Conservation (phyloP, 2,329 filamentous ascomycete genomes). For the Pestalotiopsis sp. region DNA sequence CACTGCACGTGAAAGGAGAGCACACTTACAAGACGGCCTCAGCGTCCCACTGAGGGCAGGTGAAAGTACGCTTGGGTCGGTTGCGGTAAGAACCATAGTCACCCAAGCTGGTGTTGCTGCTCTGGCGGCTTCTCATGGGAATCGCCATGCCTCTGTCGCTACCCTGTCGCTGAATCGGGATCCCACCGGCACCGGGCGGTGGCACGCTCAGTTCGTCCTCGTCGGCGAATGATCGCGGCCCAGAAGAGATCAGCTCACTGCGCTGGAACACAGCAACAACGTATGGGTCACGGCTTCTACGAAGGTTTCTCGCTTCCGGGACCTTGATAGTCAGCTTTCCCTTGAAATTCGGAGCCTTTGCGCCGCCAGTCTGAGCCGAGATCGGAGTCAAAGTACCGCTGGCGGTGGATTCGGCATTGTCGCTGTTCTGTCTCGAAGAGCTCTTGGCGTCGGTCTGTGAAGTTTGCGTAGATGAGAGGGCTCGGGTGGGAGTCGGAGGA, state of each 20-base stretch:
- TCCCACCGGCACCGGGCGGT: constrained; percentile 56
- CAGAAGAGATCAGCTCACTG: constrained; percentile 92
- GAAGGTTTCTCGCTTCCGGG: constrained; percentile 78
- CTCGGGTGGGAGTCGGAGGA: constrained; percentile 85
- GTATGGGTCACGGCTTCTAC: constrained; percentile 86
- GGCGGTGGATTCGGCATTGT: constrained; percentile 40
- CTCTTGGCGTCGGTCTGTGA: constrained; percentile 49
- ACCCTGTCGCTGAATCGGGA: constrained; percentile 69
- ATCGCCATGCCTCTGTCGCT: constrained; percentile 93
- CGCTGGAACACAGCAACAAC: constrained; percentile 96
- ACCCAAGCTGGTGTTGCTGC: constrained; percentile 85
- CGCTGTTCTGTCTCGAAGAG: constrained; percentile 34
- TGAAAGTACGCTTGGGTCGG: constrained; percentile 62
- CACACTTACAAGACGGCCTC: constrained; percentile 85
- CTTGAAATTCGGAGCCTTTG: constrained; percentile 72
- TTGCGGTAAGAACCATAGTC: constrained; percentile 66
- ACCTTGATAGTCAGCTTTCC: constrained; percentile 92
- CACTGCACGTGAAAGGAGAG: constrained; percentile 23
- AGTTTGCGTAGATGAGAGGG: constrained; percentile 69
- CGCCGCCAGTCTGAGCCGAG: constrained; percentile 45
- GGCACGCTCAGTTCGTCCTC: constrained; percentile 56
- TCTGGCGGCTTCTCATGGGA: constrained; percentile 95
- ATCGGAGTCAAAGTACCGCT: constrained; percentile 58
- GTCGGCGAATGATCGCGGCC: constrained; percentile 67
- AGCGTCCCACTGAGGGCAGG: constrained; percentile 93